Conservation (phyloP, 225 moss, liverwort and hornwort genomes). For the Ulota crispa region DNA sequence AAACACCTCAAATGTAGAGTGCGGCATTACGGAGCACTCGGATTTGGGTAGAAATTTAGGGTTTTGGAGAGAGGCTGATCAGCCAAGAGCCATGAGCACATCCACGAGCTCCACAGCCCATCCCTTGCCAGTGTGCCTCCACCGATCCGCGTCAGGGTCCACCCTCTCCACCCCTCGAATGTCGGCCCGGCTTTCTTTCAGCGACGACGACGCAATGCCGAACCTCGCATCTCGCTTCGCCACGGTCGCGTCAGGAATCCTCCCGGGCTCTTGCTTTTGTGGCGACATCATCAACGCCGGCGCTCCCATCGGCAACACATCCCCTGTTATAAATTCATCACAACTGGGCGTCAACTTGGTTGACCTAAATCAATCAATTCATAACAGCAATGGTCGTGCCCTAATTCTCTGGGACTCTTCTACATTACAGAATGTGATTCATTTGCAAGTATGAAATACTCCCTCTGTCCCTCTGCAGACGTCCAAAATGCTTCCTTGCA, state of each 20-base stretch:
- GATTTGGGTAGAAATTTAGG: too few species aligned
- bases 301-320: constrained; percentile 43
- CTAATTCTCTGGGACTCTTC: too few species aligned
- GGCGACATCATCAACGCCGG: constrained; percentile 69
- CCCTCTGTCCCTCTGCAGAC: too few species aligned
- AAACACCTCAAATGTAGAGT: too few species aligned
- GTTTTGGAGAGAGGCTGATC: background rate
- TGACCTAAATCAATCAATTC: background rate
- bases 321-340: constrained; percentile 22
- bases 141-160: constrained; percentile 35
- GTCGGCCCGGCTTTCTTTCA: constrained; percentile 24
- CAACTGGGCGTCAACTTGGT: background rate
- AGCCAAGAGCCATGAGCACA: constrained; percentile 41
- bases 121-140: constrained; percentile 48
- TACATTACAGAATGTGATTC: background rate
- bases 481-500: too few species aligned
- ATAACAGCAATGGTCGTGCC: background rate
- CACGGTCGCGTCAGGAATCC: constrained; percentile 37
- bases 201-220: constrained; percentile 28
- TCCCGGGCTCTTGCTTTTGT: constrained; percentile 37
- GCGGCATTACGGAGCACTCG: too few species aligned
- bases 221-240: constrained; percentile 34
- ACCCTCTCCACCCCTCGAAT: constrained; percentile 24
- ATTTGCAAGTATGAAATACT: background rate
- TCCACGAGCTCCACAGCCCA: constrained; percentile 57